Conservation (phyloP, 2,329 filamentous ascomycete species). For the Ascochyta clinopodiicola region DNA sequence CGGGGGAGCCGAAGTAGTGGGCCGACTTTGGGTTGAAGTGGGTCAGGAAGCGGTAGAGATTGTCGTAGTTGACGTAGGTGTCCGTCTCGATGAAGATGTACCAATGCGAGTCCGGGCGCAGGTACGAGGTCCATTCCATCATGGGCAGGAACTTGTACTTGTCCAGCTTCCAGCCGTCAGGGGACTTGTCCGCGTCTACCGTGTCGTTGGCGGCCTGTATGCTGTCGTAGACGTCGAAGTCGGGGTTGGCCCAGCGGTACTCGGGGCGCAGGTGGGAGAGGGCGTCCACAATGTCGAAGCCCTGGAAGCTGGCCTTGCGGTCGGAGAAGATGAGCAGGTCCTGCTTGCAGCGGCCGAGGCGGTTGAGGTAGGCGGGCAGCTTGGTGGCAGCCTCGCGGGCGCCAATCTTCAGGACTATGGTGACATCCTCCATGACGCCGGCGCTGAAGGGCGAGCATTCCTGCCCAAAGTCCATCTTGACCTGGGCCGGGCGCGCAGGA, state of each 20-base stretch:
- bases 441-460: constrained; percentile 42
- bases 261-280: constrained; percentile 54
- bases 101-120: constrained; percentile 43
- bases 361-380: constrained; percentile 62
- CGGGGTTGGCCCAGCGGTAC: constrained; percentile 52
- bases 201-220: constrained; percentile 50
- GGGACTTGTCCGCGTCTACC: constrained; percentile 53
- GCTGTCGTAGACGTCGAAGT: constrained; percentile 59
- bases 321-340: constrained; percentile 66
- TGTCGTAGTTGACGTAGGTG: constrained; percentile 49
- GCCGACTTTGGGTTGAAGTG: constrained; percentile 45
- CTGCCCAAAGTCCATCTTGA: constrained; percentile 35
- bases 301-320: constrained; percentile 59
- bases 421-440: constrained; percentile 53
- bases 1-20: constrained; percentile 51
- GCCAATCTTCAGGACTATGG: constrained; percentile 65
- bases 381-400: constrained; percentile 63
- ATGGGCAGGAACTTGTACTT: constrained; percentile 67
- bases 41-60: constrained; percentile 50
- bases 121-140: constrained; percentile 56
- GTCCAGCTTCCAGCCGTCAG: constrained; percentile 61
- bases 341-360: constrained; percentile 62
- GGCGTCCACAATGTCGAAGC: constrained; percentile 55
- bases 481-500: constrained; percentile 27
- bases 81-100: constrained; percentile 49